Percentiles rank a stretch among this genome's conserved stretches.
Conservation (phyloP, 1,284 basidiomycete species). For the Earliella scabrosa region DNA sequence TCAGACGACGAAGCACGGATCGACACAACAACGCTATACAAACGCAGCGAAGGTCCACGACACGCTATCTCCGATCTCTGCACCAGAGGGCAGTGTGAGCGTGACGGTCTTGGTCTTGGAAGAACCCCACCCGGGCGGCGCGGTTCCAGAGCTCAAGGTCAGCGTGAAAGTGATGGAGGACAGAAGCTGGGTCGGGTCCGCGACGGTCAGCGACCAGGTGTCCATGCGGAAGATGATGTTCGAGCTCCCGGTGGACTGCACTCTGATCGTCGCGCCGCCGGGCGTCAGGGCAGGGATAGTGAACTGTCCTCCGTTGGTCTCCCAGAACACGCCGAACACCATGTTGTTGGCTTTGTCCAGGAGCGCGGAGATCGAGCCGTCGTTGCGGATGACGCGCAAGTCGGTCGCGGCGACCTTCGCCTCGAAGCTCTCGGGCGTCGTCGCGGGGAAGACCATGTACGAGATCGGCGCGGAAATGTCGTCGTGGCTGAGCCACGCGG, state of each 20-base stretch:
- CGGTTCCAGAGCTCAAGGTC: slow-evolving; percentile 34
- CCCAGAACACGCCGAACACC: slow-evolving; percentile 42
- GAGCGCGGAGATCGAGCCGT: slow-evolving; percentile 39
- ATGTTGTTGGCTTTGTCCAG: slow-evolving; percentile 34
- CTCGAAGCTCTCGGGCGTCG: slow-evolving; percentile 38
- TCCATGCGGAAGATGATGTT: slow-evolving; percentile 50
- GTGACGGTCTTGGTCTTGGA: slow-evolving; percentile 33
- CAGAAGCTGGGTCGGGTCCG: slow-evolving; percentile 58
- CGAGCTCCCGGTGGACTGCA: slow-evolving; percentile 46
- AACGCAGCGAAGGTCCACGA: slow-evolving; percentile 31
- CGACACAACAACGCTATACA: too few species aligned
- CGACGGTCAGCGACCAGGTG: slow-evolving; percentile 51
- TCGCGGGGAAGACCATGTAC: slow-evolving; percentile 62
- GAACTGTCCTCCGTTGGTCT: slow-evolving; percentile 33
- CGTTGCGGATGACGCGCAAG: slow-evolving; percentile 44
- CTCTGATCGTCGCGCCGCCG: slow-evolving; percentile 39
- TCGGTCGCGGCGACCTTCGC: slow-evolving; percentile 26
- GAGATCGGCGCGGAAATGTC: slow-evolving; percentile 38
- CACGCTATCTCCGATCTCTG: slow-evolving; percentile 49
- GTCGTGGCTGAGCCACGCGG: slow-evolving; percentile 59
- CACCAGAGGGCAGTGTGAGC: slow-evolving; percentile 36
- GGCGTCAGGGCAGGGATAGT: slow-evolving; percentile 17
- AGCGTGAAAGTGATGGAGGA: slow-evolving; percentile 37
- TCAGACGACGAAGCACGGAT: too few species aligned
- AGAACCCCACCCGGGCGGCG: slow-evolving; percentile 38